Evolutionary conservation across 2,329 filamentous ascomycete species (phyloP).

Genomic region (Zymoseptoria pseudotritici): DNA sequence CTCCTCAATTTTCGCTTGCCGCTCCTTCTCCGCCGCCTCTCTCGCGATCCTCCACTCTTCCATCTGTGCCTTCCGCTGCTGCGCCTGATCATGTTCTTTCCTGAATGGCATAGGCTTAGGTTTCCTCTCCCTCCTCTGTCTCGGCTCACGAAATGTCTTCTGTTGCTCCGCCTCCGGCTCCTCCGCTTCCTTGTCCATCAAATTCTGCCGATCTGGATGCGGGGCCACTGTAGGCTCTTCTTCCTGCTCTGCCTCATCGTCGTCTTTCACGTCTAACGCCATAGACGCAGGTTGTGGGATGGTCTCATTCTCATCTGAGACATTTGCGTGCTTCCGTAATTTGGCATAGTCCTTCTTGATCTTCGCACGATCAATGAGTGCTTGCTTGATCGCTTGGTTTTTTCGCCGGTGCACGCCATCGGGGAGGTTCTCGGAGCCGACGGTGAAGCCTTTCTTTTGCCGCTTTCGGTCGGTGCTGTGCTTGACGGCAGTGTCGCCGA

Average conservation of each 20-base stretch:
- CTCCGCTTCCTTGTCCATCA: conserved; percentile 22
- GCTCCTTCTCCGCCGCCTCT: conserved; percentile 58
- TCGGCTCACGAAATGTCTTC: conserved; percentile 4
- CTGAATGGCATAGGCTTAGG: conserved; percentile 39
- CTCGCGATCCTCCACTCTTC: conserved; percentile 51
- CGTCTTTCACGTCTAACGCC: conserved; percentile 14
- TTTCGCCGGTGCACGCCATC: conserved; percentile 85
- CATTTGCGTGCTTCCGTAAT: conserved; percentile 55
- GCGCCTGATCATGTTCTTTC: conserved; percentile 41
- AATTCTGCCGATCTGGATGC: conserved; percentile 29
- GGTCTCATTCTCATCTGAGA: conserved; percentile 20
- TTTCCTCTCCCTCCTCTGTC: conserved; percentile 27
- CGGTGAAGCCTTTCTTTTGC: conserved; percentile 64
- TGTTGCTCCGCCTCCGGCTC: conserved; percentile 7
- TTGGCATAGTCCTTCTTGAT: conserved; percentile 89
- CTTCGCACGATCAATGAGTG: conserved; percentile 86
- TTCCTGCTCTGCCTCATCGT: conserved; percentile 13
- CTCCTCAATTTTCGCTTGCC: conserved; percentile 46
- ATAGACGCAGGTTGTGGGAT: conserved; percentile 27
- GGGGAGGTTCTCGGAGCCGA: conserved; percentile 83
- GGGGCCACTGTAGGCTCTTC: conserved; percentile 41
- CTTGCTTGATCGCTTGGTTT: conserved; percentile 79
- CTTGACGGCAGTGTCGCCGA: conserved; percentile 7
- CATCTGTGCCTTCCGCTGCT: conserved; percentile 54
- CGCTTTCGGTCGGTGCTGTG: conserved; percentile 34